Base-by-base conservation (phyloP, 176 grass and related monocot species). In the Musa beccarii region DNA sequence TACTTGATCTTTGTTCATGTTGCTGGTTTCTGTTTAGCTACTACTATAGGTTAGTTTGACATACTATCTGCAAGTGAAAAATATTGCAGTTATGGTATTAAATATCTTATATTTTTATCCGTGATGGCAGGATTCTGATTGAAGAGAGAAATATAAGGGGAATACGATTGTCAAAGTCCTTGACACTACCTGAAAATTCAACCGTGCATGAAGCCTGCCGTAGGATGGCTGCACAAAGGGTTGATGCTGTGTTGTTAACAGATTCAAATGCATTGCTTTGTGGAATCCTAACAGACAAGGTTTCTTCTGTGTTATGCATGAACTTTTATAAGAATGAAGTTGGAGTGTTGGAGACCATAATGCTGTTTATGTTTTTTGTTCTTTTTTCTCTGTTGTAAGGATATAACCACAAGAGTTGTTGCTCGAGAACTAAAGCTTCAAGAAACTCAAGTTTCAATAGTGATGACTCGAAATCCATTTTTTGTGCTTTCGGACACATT, bases 271-370 rank as follows among this genome's bases (percentile, higher is more conserved):
- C 95, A 0, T 77, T 98, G 73, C 83, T 98, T 4, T 98, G 95
- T 21, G 95, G 95, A 52, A 98, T 98, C 80, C 84, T 98, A 19
- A 94, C 95, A 25, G 95, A 98, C 81, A 98, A 98, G 95, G 95
- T 94, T 63, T 10, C 78, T 3, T 72, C 50, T 74, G 75, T 72
- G 4, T 53, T 75, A 22, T 34, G 21, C 49, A 59, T 63, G 13
- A 79, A 1, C 10, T 24, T 49, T 68, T 9, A 8, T 13, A 17
- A 50, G 49, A 71, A 22, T 21, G 13, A 65, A 11, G 49, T 6
- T 52, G n/a, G 28, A 52, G 43, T 53, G 10, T 80, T 53, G 4
- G 22, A 73, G 43, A 29, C 29, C 21, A 80, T 65, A 28, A 12
- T 29, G 20, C 0, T 26, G 25, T 11, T 23, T 26, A 43, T 43